Conservation (phyloP, 352 stramenopile genomes). For the Globisporangium nunn region DNA sequence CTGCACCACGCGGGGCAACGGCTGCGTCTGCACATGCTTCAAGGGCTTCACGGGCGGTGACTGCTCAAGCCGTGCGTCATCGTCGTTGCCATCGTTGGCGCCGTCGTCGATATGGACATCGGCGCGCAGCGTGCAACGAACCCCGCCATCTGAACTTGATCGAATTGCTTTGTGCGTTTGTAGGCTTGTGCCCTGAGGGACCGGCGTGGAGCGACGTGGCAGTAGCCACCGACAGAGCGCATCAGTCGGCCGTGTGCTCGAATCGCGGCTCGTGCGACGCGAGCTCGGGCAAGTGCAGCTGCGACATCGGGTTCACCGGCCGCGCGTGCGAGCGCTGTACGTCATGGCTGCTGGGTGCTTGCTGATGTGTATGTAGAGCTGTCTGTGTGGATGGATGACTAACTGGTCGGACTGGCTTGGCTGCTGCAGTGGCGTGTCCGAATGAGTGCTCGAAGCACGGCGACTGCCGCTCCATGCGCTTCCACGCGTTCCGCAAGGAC, state of each 20-base stretch:
- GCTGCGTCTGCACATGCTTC: slow-evolving; percentile 79
- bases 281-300: slow-evolving; percentile 55
- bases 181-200: slow-evolving; percentile 48
- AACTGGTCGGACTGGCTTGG: neutral
- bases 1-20: slow-evolving; percentile 56
- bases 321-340: slow-evolving; percentile 71
- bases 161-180: neutral
- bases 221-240: slow-evolving; percentile 41
- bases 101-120: too few species aligned
- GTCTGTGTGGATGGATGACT: too few species aligned
- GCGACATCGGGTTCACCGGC: slow-evolving; percentile 70
- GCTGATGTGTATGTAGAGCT: too few species aligned
- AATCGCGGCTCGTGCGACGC: slow-evolving; percentile 64
- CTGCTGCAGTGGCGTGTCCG: slow-evolving; percentile 49
- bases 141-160: too few species aligned
- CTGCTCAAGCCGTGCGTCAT: slow-evolving; percentile 68
- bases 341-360: slow-evolving; percentile 6
- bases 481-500: slow-evolving; percentile 57
- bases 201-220: slow-evolving; percentile 54
- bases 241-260: slow-evolving; percentile 50
- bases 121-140: too few species aligned
- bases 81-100: neutral
- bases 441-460: slow-evolving; percentile 56
- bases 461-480: slow-evolving; percentile 67
- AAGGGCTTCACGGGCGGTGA: slow-evolving; percentile 84